These are phyloP conservation scores for Bipolaris zeicola DNA, from an alignment of 2,329 filamentous ascomycete genomes.

Conservation along the genomic window DNA sequence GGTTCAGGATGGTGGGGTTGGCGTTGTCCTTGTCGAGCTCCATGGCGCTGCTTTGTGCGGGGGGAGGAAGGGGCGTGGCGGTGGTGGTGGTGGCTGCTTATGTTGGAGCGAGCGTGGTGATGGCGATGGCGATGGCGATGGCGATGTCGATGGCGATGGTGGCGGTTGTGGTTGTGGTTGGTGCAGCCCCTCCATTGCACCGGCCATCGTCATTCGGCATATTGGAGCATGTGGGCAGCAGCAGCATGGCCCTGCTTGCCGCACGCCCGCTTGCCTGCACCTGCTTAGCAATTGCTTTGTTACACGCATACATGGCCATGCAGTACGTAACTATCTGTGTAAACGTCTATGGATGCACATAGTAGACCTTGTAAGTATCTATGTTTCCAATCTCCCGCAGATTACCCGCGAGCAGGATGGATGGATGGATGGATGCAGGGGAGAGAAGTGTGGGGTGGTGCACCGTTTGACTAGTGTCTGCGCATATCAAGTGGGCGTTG, in stretches of 20 bases:
- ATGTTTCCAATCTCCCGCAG: conserved; percentile 27
- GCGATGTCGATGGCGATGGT: background rate
- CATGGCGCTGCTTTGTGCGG: conserved; percentile 30
- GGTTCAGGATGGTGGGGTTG: conserved; percentile 90
- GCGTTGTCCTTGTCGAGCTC: conserved; percentile 68
- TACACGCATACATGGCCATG: background rate
- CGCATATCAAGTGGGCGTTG: background rate
- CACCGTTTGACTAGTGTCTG: conserved; percentile 12
- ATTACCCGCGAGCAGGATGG: conserved; percentile 20
- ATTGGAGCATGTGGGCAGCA: too few relatives aligned
- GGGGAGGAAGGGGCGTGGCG: conserved; percentile 1
- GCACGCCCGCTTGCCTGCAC: background rate
- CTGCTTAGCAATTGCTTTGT: conserved; percentile 2
- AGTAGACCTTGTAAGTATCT: background rate
- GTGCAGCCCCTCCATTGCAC: too few relatives aligned
- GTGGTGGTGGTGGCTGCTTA: conserved; percentile 2
- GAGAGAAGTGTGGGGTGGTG: conserved; percentile 27
- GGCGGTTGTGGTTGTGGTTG: background rate
- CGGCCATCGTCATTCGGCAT: background rate
- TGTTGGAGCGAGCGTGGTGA: background rate
- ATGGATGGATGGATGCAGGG: conserved; percentile 7
- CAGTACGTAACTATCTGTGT: too few relatives aligned
- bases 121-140: background rate
- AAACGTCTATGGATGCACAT: too few relatives aligned
- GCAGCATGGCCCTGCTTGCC: too few relatives aligned